Percentiles rank a stretch among this genome's conserved stretches.
Evolutionary conservation across 163 green algal genomes (phyloP).

Genomic region (Scenedesmus sp.): DNA sequence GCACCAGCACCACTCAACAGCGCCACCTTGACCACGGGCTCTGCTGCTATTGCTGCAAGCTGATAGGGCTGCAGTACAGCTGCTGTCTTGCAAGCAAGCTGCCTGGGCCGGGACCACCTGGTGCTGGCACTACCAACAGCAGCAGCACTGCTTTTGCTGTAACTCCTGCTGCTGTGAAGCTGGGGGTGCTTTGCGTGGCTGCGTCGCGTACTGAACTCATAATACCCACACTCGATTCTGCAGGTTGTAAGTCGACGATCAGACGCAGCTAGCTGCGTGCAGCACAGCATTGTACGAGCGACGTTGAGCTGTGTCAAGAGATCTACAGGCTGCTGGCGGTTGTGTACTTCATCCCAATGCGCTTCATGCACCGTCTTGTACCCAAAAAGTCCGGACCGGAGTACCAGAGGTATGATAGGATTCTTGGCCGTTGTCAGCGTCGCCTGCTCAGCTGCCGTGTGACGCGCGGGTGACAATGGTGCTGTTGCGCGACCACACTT

Average conservation of each 20-base stretch:
- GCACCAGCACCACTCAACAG: slow-evolving; percentile 16
- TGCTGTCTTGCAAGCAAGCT: not conserved
- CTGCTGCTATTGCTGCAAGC: slow-evolving; percentile 24
- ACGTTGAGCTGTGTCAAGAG: not conserved
- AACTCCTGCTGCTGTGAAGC: not conserved
- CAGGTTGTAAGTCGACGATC: not conserved
- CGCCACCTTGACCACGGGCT: slow-evolving; percentile 43
- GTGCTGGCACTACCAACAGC: not conserved
- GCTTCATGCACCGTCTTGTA: too few relatives aligned
- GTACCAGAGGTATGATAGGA: too few relatives aligned
- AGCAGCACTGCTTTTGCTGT: not conserved
- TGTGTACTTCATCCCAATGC: too few relatives aligned
- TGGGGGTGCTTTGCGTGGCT: not conserved
- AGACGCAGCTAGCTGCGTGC: not conserved
- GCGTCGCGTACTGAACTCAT: not conserved
- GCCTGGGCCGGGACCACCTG: not conserved
- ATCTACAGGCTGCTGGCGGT: not conserved
- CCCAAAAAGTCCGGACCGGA: too few relatives aligned
- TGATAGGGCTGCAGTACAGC: not conserved
- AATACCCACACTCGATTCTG: not conserved
- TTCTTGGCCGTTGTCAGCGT: too few relatives aligned
- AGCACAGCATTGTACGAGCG: not conserved
- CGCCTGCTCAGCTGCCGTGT: too few relatives aligned
- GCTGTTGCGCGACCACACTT: too few relatives aligned
- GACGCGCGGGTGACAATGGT: too few relatives aligned